phyloP scores from a whole-genome alignment of 495 filamentous ascomycete species.

The Penicillium herquei region DNA sequence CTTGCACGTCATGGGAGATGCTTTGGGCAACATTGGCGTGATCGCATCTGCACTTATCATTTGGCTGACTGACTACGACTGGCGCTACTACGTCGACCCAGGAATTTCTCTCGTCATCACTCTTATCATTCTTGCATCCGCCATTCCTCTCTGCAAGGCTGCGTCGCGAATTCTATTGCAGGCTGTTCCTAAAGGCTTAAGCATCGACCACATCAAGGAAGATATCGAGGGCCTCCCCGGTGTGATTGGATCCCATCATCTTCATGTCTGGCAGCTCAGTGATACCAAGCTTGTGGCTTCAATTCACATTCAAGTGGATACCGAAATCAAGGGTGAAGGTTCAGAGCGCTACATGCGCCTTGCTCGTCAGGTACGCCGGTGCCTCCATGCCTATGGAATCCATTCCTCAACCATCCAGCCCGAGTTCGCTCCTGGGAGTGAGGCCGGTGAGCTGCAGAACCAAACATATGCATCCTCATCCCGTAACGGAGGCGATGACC shows the following conservation, averaged over 20 bases:
- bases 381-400: slow-evolving; percentile 92
- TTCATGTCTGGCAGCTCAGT: slow-evolving; percentile 96
- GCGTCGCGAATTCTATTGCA: slow-evolving; percentile 93
- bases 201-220: slow-evolving; percentile 84
- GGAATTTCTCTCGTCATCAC: slow-evolving; percentile 96
- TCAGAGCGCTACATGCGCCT: slow-evolving; percentile 87
- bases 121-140: slow-evolving; percentile 85
- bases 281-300: slow-evolving; percentile 91
- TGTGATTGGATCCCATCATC: slow-evolving; percentile 84
- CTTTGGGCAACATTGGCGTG: slow-evolving; percentile 94
- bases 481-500: slow-evolving; percentile 22
- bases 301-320: slow-evolving; percentile 85
- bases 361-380: slow-evolving; percentile 72
- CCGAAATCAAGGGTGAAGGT: slow-evolving; percentile 67
- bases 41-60: slow-evolving; percentile 91
- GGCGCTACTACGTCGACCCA: slow-evolving; percentile 82
- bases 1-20: slow-evolving; percentile 94
- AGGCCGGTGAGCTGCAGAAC: slow-evolving; percentile 47
- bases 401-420: slow-evolving; percentile 98
- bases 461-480: slow-evolving; percentile 27
- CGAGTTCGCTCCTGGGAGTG: slow-evolving; percentile 71
- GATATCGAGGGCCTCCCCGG: slow-evolving; percentile 84
- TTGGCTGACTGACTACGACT: slow-evolving; percentile 73
- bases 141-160: slow-evolving; percentile 88
- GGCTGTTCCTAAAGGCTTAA: slow-evolving; percentile 83